Evolutionary conservation across 75 land plant species (phyloP).

Genomic region (Selaginella moellendorffii): DNA sequence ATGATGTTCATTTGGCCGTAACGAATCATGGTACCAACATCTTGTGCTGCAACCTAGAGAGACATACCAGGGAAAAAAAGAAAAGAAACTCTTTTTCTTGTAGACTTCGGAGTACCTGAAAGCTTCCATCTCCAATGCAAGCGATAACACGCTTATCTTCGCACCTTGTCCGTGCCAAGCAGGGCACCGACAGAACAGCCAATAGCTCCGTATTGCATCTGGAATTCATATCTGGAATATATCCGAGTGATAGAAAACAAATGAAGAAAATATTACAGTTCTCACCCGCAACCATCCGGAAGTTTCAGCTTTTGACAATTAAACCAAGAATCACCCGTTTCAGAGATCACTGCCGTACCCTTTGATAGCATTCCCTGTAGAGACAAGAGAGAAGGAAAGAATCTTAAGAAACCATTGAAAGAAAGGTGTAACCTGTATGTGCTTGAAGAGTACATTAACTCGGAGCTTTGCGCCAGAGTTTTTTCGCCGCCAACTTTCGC

Average conservation of each 20-base stretch:
- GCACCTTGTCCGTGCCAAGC: constrained; percentile 46
- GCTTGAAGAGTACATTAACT: constrained; percentile 60
- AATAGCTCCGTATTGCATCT: constrained; percentile 56
- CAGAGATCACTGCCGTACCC: too few relatives aligned
- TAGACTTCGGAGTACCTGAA: constrained; percentile 65
- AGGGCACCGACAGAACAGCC: constrained; percentile 1
- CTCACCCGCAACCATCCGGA: constrained; percentile 63
- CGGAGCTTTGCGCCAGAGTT: too few relatives aligned
- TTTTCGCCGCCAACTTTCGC: constrained; percentile 23
- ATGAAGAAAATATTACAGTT: not conserved
- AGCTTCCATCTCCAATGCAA: constrained; percentile 82
- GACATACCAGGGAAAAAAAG: not conserved
- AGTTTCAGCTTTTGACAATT: constrained; percentile 72
- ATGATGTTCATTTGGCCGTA: not conserved
- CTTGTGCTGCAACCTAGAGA: not conserved
- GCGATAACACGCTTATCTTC: constrained; percentile 47
- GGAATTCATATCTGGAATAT: constrained; percentile 47
- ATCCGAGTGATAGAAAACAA: not conserved
- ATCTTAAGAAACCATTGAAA: not conserved
- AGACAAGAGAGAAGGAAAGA: too few relatives aligned
- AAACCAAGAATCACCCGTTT: constrained; percentile 2
- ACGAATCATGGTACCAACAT: constrained; percentile 1
- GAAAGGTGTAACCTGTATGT: constrained; percentile 41
- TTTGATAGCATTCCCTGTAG: constrained; percentile 46
- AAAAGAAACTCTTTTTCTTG: not conserved